phyloP scores from a whole-genome alignment of 257 asterid genomes.

The Przewalskia tangutica region DNA sequence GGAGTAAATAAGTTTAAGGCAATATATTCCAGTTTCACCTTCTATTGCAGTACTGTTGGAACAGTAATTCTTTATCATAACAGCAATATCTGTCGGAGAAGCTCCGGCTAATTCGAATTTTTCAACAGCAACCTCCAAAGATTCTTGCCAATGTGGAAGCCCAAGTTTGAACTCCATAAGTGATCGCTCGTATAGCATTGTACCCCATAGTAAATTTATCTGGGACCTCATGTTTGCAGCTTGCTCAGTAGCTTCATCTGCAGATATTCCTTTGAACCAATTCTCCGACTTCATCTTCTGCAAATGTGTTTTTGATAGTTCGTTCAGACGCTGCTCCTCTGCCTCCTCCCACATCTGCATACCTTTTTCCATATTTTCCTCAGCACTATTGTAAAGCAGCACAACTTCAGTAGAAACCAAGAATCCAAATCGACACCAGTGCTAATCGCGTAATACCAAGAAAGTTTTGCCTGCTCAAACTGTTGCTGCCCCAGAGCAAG shows the following conservation, averaged over 20 bases:
- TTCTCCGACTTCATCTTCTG: conserved; percentile 43
- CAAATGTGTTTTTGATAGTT: conserved; percentile 25
- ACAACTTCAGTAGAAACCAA: conserved; percentile 53
- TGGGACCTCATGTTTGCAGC: conserved; percentile 53
- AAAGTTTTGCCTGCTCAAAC: conserved; percentile 78
- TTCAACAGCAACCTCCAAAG: conserved; percentile 69
- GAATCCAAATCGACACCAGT: conserved; percentile 44
- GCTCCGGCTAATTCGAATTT: conserved; percentile 87
- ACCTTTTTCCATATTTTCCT: conserved; percentile 72
- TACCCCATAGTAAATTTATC: conserved; percentile 72
- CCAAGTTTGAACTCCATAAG: conserved; percentile 71
- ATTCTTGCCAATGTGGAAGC: conserved; percentile 77
- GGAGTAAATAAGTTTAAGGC: background rate
- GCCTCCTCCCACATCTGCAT: conserved; percentile 72
- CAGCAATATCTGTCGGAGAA: conserved; percentile 71
- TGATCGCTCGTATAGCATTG: conserved; percentile 78
- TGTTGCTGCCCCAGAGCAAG: conserved; percentile 71
- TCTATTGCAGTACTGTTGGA: conserved; percentile 44
- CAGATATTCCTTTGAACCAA: conserved; percentile 30
- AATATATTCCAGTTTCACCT: conserved; percentile 32
- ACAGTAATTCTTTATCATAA: conserved; percentile 77
- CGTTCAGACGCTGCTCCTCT: conserved; percentile 29
- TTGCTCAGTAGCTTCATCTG: conserved; percentile 61
- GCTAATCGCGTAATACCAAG: conserved; percentile 62
- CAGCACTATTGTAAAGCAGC: conserved; percentile 65